Evolutionary conservation across 2,329 filamentous ascomycete genomes (phyloP).

Genomic region (Clarireedia homoeocarpa): DNA sequence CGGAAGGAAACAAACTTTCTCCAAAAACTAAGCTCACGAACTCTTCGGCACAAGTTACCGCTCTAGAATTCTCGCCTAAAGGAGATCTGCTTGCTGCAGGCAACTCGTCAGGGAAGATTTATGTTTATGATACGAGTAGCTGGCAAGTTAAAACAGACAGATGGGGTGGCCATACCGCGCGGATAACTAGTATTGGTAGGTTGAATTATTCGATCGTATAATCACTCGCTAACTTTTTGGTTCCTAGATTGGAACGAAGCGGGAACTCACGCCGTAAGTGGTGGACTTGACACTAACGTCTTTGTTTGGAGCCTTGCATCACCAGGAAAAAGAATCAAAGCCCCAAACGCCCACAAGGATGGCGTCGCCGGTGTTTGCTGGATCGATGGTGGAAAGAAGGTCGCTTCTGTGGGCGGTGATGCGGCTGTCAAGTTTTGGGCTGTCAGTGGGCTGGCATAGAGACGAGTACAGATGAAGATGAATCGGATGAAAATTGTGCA

Average conservation of each 20-base stretch:
- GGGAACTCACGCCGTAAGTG: constrained; percentile 73
- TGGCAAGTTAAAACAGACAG: constrained; percentile 73
- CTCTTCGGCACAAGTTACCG: constrained; percentile 65
- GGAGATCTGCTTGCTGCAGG: constrained; percentile 76
- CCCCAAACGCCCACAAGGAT: constrained; percentile 87
- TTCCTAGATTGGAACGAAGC: constrained; percentile 62
- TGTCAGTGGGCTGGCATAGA: constrained; percentile 47
- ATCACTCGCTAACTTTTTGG: not conserved
- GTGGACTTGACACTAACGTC: constrained; percentile 82
- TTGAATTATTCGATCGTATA: not conserved
- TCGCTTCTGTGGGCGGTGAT: constrained; percentile 79
- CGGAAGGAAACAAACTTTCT: constrained; percentile 48
- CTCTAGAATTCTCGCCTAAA: constrained; percentile 73
- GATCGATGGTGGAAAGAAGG: constrained; percentile 56
- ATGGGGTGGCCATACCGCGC: constrained; percentile 64
- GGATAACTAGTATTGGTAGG: constrained; percentile 49
- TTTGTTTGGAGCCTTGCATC: constrained; percentile 83
- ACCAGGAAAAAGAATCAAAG: constrained; percentile 78
- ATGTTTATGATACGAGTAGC: constrained; percentile 61
- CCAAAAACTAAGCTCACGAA: constrained; percentile 44
- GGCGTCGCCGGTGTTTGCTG: constrained; percentile 85
- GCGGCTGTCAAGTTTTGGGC: constrained; percentile 87
- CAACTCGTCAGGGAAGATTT: constrained; percentile 78
- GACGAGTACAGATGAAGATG: not conserved
- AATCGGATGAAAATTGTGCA: no score